Base-by-base conservation (phyloP, 345 rosid species). In the Durio zibethinus region DNA sequence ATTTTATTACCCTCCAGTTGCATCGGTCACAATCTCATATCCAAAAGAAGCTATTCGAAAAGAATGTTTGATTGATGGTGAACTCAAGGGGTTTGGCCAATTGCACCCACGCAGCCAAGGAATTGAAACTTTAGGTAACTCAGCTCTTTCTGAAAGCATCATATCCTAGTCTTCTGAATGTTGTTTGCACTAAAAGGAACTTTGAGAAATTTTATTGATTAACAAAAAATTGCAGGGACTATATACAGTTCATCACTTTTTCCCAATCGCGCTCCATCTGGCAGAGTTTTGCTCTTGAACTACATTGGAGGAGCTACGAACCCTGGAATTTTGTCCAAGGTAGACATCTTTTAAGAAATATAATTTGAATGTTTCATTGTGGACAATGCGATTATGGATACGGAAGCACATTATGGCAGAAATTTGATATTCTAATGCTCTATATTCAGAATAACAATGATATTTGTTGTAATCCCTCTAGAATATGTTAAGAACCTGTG, bases 41-140 rank as follows among this genome's bases (percentile, higher is more conserved):
- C 96, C 97, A 11, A 84, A 89, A 86, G 99, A 89, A 76, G 97
- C 97, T 80, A 88, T 97, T 81, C 88, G 90, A 59, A 72, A 80
- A 42, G 97, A 92, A 68, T 73, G 97, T 83, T 78, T 96, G 75
- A 85, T 91, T 73, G 97, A 91, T 77, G 92, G 93, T 80, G 94
- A 93, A 80, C 93, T 96, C 72, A 93, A 96, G 82, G 98, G 99
- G 15, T 97, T 94, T 77, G 99, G 99, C 67, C 98, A 92, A 82
- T 80, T 96, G 85, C 98, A 92, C 89, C 99, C 98, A 54, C 94
- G 98, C 72, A 96, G 94, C 74, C 99, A 96, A 88, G 97, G 97
- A 74, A 93, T 94, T 75, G 99, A 96, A 88, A 94, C 99, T 72
- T 83, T 96, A 64, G 99, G 98, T 94, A 83, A 54, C n/a, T 36